A percentile compares a stretch with the other conserved stretches of the same genome.
These are phyloP conservation scores for Trichosporon asahii DNA, from an alignment of 1,284 basidiomycete genomes.

Conservation along the genomic window DNA sequence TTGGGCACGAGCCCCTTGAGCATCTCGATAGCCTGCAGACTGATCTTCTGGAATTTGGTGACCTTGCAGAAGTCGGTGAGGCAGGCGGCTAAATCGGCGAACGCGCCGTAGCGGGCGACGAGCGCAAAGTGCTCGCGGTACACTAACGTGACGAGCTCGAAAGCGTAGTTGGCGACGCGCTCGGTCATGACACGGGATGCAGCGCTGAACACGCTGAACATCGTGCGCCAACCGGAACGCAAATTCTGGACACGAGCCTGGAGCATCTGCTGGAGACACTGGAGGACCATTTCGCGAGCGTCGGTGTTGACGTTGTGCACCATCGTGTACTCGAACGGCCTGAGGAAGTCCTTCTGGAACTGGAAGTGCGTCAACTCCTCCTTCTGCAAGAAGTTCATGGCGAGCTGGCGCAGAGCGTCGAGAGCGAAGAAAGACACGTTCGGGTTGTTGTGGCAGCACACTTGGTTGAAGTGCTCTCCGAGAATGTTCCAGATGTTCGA, in stretches of 20 bases:
- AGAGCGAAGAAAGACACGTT: slow-evolving; percentile 96
- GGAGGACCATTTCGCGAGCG: slow-evolving; percentile 94
- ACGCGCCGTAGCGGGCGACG: slow-evolving; percentile 87
- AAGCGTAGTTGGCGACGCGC: slow-evolving; percentile 87
- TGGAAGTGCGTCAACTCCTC: slow-evolving; percentile 98
- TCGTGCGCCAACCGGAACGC: slow-evolving; percentile 97
- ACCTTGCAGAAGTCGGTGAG: slow-evolving; percentile 99
- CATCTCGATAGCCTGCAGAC: slow-evolving; percentile 93
- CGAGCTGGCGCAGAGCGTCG: slow-evolving; percentile 94
- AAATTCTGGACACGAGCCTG: slow-evolving; percentile 92
- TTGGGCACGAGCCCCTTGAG: slow-evolving; percentile 84
- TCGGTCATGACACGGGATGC: slow-evolving; percentile 95
- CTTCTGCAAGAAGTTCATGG: slow-evolving; percentile 98
- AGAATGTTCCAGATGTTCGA: slow-evolving; percentile 96
- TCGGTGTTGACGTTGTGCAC: slow-evolving; percentile 92
- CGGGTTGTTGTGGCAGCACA: slow-evolving; percentile 96
- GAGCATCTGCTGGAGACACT: slow-evolving; percentile 99
- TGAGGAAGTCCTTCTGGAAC: slow-evolving; percentile 98
- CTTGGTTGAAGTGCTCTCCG: slow-evolving; percentile 98
- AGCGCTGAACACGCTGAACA: slow-evolving; percentile 97
- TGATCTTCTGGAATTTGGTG: slow-evolving; percentile 97
- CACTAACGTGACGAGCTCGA: slow-evolving; percentile 89
- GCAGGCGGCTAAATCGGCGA: slow-evolving; percentile 93
- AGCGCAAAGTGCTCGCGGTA: slow-evolving; percentile 88
- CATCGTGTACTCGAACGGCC: slow-evolving; percentile 98